phyloP scores from a whole-genome alignment of 768 basidiomycete species.

The Boletus sensibilis region DNA sequence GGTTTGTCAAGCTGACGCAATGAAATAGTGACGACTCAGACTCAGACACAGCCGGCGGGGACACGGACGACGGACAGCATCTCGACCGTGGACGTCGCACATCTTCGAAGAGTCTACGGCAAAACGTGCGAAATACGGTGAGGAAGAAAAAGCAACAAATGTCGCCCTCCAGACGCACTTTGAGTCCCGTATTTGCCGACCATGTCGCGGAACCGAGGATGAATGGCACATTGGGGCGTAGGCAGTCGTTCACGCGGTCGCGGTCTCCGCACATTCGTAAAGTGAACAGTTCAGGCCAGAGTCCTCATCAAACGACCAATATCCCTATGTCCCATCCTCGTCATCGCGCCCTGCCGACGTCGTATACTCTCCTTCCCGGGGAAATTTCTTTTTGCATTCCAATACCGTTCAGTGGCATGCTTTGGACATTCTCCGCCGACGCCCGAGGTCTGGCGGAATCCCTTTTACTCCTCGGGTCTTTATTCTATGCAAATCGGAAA shows the following conservation, averaged over 20 bases:
- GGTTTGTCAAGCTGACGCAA: conserved; percentile 19
- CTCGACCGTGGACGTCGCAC: conserved; percentile 44
- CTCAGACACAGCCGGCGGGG: conserved; percentile 52
- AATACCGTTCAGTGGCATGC: conserved; percentile 40
- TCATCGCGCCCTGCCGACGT: conserved; percentile 29
- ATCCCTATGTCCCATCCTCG: conserved; percentile 46
- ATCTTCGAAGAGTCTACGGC: conserved; percentile 32
- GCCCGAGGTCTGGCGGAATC: conserved; percentile 63
- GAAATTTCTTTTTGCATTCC: conserved; percentile 45
- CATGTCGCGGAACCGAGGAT: conserved; percentile 34
- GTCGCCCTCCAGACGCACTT: conserved; percentile 24
- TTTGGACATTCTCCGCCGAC: conserved; percentile 56
- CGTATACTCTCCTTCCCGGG: conserved; percentile 46
- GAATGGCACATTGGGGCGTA: conserved; percentile 36
- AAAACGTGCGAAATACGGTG: conserved; percentile 24
- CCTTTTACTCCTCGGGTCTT: conserved; percentile 59
- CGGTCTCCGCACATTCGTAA: conserved; percentile 57
- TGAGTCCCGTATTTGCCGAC: conserved; percentile 25
- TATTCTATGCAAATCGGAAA: conserved; percentile 54
- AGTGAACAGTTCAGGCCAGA: conserved; percentile 34
- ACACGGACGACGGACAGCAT: conserved; percentile 52
- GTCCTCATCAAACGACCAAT: conserved; percentile 36
- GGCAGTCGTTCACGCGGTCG: conserved; percentile 65
- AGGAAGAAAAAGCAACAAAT: conserved; percentile 31
- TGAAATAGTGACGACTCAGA: conserved; percentile 47